Conservation (phyloP, 179 eudicot species). For the Pouteria campechiana region DNA sequence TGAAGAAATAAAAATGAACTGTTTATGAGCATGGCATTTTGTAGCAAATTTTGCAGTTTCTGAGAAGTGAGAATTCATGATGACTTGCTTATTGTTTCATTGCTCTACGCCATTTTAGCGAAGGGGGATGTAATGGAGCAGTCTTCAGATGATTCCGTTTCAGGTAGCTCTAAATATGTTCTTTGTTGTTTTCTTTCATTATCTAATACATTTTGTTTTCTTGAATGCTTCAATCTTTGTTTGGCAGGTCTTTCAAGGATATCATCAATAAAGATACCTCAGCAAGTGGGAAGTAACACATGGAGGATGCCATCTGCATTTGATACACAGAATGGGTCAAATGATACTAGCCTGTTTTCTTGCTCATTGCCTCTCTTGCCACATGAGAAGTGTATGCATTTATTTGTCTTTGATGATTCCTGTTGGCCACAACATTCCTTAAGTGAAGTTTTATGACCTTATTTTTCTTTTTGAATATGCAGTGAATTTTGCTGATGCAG, state of each 20-base stretch:
- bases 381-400: conserved; percentile 26
- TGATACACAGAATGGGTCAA: conserved; percentile 20
- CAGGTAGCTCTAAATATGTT: conserved; percentile 9
- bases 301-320: conserved; percentile 23
- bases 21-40: too few relatives aligned
- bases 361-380: conserved; percentile 33
- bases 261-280: conserved; percentile 6
- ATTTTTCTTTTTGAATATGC: conserved; percentile 3
- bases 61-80: too few relatives aligned
- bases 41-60: too few relatives aligned
- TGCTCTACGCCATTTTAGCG: too few relatives aligned
- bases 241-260: conserved; percentile 12
- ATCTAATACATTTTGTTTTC: not conserved
- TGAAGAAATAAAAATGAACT: too few relatives aligned
- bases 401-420: not conserved
- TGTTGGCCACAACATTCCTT: not conserved
- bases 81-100: too few relatives aligned
- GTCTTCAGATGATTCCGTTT: conserved; percentile 8
- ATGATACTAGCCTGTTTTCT: conserved; percentile 38
- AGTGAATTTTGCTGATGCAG: conserved; percentile 22
- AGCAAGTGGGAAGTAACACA: conserved; percentile 16
- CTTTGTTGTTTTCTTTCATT: not conserved
- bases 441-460: too few relatives aligned
- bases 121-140: conserved; percentile 24
- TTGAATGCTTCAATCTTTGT: not conserved